These are phyloP conservation scores for Tricholoma matsutake DNA, from an alignment of 768 basidiomycete genomes.

Conservation along the genomic window DNA sequence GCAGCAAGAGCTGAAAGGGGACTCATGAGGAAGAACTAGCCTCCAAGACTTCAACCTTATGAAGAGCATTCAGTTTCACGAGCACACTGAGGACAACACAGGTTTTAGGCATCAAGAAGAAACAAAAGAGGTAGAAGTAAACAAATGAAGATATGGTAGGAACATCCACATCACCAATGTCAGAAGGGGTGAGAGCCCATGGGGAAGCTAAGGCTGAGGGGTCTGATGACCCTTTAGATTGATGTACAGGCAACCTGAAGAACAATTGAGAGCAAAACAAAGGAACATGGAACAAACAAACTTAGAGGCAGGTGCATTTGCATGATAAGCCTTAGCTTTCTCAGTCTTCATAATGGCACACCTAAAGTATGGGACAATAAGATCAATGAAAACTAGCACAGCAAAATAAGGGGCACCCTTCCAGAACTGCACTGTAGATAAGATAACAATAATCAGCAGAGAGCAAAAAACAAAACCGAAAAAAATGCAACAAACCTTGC, in stretches of 20 bases:
- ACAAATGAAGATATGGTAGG: neutral
- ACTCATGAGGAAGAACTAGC: neutral
- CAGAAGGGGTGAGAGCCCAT: neutral
- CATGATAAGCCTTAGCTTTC: neutral
- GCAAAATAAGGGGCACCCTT: neutral
- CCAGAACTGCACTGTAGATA: neutral
- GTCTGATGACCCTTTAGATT: too few relatives aligned
- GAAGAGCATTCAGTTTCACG: neutral
- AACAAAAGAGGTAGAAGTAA: neutral
- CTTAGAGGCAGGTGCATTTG: neutral
- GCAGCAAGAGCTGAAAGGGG: too few relatives aligned
- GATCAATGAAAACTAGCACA: neutral
- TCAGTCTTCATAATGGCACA: neutral
- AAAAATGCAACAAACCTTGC: neutral
- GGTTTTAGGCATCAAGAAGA: neutral
- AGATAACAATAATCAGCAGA: neutral
- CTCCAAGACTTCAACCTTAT: neutral
- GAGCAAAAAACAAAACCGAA: neutral
- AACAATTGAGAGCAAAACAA: neutral
- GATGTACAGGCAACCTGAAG: neutral
- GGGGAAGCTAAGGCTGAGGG: neutral
- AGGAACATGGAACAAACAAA: neutral
- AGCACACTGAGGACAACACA: neutral
- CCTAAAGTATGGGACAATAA: neutral
- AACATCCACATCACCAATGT: neutral